Conservation (phyloP, 805 yeast species). For the Saccharomycopsis schoenii region DNA sequence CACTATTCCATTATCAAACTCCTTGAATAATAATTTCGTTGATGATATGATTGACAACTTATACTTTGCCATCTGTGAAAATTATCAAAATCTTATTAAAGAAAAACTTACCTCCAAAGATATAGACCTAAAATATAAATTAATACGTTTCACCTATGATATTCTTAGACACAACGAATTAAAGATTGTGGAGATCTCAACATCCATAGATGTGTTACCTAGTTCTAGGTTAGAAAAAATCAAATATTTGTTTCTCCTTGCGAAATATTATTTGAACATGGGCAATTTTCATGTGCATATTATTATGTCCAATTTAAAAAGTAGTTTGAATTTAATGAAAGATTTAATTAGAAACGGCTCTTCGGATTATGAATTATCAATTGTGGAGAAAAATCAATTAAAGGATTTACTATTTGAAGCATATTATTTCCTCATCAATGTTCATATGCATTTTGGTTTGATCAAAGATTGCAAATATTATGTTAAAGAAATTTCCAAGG, state of each 20-base stretch:
- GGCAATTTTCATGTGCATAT: not conserved
- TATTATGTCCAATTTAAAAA: not conserved
- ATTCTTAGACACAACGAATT: not conserved
- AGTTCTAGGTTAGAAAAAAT: not conserved
- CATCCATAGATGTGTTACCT: not conserved
- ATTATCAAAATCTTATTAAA: not conserved
- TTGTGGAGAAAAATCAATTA: not conserved
- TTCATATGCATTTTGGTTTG: slow-evolving; percentile 40
- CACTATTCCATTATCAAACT: not conserved
- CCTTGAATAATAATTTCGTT: not conserved
- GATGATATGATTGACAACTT: not conserved
- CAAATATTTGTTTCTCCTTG: not conserved
- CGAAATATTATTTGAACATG: not conserved
- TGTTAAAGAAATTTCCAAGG: slow-evolving; percentile 37
- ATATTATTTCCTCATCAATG: slow-evolving; percentile 27
- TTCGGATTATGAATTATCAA: not conserved
- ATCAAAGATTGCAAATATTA: slow-evolving; percentile 50
- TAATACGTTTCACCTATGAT: not conserved
- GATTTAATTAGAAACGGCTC: not conserved
- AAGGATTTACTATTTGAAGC: slow-evolving; percentile 16
- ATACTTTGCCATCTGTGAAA: not conserved
- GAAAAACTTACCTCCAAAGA: not conserved
- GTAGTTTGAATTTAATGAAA: not conserved
- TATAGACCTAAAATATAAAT: not conserved
- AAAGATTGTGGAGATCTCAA: not conserved